Percentiles rank a stretch among this genome's conserved stretches.
These are phyloP conservation scores for Calonectria pauciramosa DNA, from an alignment of 2,329 filamentous ascomycete species.

Conservation along the genomic window DNA sequence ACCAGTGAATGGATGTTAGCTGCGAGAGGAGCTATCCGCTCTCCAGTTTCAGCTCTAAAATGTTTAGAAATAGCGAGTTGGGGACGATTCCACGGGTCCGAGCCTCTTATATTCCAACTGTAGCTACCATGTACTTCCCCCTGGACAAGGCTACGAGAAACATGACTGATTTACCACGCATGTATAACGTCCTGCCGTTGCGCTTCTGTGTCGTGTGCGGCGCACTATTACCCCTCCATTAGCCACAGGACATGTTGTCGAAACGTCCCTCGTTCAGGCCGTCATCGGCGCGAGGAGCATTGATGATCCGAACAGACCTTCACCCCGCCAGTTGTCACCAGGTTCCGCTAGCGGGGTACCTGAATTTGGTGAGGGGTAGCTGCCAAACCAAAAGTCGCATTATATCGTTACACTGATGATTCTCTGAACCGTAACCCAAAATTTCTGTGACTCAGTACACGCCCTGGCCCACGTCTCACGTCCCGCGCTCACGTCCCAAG, in stretches of 20 bases:
- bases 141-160: neutral
- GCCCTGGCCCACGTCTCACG: constrained; percentile 37
- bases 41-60: neutral
- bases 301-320: constrained; percentile 45
- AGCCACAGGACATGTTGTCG: neutral
- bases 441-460: constrained; percentile 58
- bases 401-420: constrained; percentile 15
- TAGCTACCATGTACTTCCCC: neutral
- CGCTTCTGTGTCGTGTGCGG: neutral
- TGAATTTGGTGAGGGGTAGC: neutral
- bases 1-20: neutral
- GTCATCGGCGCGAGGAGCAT: constrained; percentile 43
- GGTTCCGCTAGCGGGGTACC: constrained; percentile 37
- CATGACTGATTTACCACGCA: neutral
- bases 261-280: neutral
- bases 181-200: neutral
- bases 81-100: neutral
- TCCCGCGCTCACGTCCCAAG: constrained; percentile 27
- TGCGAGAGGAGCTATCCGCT: neutral
- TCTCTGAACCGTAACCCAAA: constrained; percentile 47
- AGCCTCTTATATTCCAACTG: neutral
- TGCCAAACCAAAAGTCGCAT: neutral
- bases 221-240: neutral
- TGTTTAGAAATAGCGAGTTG: neutral
- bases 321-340: constrained; percentile 45